phyloP scores from a whole-genome alignment of 768 basidiomycete species.

The Calvatia gigantea region DNA sequence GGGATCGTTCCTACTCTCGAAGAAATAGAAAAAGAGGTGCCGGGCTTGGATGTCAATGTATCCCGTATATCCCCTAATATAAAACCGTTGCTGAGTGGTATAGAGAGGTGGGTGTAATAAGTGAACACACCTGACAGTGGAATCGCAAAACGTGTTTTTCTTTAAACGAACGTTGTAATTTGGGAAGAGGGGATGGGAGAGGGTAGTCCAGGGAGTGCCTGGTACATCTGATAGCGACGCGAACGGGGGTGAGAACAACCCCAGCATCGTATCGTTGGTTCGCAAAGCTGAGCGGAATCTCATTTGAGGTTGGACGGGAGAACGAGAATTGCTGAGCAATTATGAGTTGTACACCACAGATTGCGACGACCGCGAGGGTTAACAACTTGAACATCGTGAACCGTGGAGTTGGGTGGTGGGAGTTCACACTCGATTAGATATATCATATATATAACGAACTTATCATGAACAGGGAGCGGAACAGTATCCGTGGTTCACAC shows the following conservation, averaged over 20 bases:
- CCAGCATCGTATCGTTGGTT: constrained; percentile 10
- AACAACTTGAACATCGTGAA: neutral
- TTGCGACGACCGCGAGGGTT: neutral
- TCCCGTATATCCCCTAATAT: constrained; percentile 34
- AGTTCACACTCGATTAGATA: neutral
- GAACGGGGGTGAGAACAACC: constrained; percentile 12
- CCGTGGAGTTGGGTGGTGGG: neutral
- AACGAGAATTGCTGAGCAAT: neutral
- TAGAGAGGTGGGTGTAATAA: neutral
- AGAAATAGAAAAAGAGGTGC: constrained; percentile 76
- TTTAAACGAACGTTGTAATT: constrained; percentile 53
- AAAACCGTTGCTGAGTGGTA: neutral
- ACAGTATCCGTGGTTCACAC: neutral
- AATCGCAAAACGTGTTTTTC: constrained; percentile 53
- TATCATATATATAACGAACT: neutral
- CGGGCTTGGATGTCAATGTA: constrained; percentile 65
- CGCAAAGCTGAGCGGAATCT: neutral
- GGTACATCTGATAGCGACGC: constrained; percentile 10
- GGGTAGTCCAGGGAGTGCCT: constrained; percentile 12
- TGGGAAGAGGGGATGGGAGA: constrained; percentile 50
- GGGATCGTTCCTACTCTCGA: constrained; percentile 64
- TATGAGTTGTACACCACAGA: neutral
- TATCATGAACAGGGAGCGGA: neutral
- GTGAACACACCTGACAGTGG: constrained; percentile 44
- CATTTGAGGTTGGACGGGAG: neutral